Percentiles rank a stretch among this genome's conserved stretches.
Evolutionary conservation across 2,329 filamentous ascomycete genomes (phyloP).

Genomic region (Fusarium staphyleae): DNA sequence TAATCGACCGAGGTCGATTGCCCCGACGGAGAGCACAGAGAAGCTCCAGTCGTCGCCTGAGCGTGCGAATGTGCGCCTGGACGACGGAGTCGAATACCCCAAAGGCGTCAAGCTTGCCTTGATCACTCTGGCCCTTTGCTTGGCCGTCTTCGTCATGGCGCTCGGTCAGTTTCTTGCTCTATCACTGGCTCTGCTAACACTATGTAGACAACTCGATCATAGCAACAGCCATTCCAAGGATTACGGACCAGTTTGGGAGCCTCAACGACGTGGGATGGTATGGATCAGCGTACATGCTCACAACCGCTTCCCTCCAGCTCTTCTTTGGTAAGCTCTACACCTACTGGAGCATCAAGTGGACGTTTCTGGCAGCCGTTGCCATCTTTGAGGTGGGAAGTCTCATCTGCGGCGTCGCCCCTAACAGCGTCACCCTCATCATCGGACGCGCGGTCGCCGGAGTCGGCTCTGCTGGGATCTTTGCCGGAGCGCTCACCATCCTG

Average conservation of each 20-base stretch:
- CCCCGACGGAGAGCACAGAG: conserved; percentile 37
- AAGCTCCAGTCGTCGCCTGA: conserved; percentile 34
- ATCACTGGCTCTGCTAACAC: conserved; percentile 3
- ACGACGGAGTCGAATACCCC: conserved; percentile 31
- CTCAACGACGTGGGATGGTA: conserved; percentile 60
- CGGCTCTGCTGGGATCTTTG: conserved; percentile 56
- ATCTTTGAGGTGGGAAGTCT: conserved; percentile 55
- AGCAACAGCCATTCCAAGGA: conserved; percentile 54
- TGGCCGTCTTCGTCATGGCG: conserved; percentile 52
- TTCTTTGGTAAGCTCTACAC: conserved; percentile 54
- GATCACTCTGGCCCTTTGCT: conserved; percentile 49
- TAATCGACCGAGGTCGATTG: conserved; percentile 28
- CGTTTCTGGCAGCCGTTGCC: conserved; percentile 48
- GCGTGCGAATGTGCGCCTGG: not conserved
- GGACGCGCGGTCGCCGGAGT: conserved; percentile 48
- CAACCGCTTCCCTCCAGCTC: conserved; percentile 50
- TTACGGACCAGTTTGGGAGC: conserved; percentile 52
- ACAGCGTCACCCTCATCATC: conserved; percentile 46
- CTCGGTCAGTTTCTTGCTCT: conserved; percentile 40
- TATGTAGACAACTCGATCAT: conserved; percentile 50
- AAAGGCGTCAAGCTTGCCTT: conserved; percentile 41
- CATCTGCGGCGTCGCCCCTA: conserved; percentile 48
- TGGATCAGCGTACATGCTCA: conserved; percentile 53
- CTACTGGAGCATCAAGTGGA: conserved; percentile 53
- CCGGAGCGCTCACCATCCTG: conserved; percentile 53